Conservation (phyloP, 2,329 filamentous ascomycete species). For the Chaetomium sp. region DNA sequence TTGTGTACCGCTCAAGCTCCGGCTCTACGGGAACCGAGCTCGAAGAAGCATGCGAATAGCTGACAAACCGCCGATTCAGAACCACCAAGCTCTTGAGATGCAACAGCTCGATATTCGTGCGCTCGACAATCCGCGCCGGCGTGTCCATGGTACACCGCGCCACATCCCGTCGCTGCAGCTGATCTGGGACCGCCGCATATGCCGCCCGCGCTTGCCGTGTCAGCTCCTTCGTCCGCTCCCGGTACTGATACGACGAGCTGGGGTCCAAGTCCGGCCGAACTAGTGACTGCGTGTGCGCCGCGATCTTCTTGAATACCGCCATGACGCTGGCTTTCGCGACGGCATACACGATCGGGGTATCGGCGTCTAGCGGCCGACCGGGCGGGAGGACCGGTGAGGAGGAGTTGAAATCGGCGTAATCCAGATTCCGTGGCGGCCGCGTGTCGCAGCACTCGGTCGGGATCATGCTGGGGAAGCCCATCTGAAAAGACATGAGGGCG, state of each 20-base stretch:
- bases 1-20: background rate
- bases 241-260: background rate
- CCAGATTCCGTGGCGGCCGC: slow-evolving; percentile 33
- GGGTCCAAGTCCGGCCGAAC: background rate
- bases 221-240: background rate
- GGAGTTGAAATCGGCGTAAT: slow-evolving; percentile 33
- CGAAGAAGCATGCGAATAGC: background rate
- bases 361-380: slow-evolving; percentile 3
- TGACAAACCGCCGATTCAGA: slow-evolving; percentile 28
- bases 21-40: background rate
- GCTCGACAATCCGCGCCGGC: slow-evolving; percentile 22
- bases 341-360: slow-evolving; percentile 23
- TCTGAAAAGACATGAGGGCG: slow-evolving; percentile 39
- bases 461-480: slow-evolving; percentile 44
- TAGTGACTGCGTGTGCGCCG: slow-evolving; percentile 15
- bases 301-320: slow-evolving; percentile 24
- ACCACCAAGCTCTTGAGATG: slow-evolving; percentile 27
- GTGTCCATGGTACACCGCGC: slow-evolving; percentile 26
- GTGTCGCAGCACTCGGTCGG: slow-evolving; percentile 32
- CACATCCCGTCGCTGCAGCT: background rate
- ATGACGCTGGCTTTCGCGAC: slow-evolving; percentile 28
- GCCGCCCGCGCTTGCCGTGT: background rate
- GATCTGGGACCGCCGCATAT: background rate
- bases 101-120: slow-evolving; percentile 28
- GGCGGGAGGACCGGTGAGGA: slow-evolving; percentile 30